These are phyloP conservation scores for Ascoidea rubescens DNA, from an alignment of 805 yeast genomes.

Conservation along the genomic window DNA sequence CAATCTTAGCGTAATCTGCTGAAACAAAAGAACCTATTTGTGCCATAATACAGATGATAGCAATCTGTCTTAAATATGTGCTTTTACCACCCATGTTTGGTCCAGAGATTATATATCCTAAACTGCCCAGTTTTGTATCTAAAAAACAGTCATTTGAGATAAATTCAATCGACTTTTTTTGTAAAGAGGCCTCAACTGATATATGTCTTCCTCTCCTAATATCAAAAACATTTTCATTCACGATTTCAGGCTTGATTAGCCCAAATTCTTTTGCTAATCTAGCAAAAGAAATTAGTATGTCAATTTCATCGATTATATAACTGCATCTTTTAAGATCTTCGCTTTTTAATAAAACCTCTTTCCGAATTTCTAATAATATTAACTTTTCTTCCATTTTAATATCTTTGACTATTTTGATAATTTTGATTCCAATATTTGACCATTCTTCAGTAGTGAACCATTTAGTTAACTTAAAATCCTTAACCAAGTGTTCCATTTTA, in stretches of 20 bases:
- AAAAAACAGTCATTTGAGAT: conserved; percentile 19
- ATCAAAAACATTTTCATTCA: conserved; percentile 29
- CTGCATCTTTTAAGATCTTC: conserved; percentile 36
- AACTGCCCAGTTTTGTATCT: conserved; percentile 6
- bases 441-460: conserved; percentile 36
- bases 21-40: conserved; percentile 71
- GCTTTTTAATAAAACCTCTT: conserved; percentile 28
- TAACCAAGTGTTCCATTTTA: conserved; percentile 15
- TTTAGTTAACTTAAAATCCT: conserved; percentile 15
- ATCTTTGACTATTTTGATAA: conserved; percentile 29
- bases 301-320: conserved; percentile 47
- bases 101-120: conserved; percentile 61
- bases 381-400: conserved; percentile 42
- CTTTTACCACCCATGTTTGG: conserved; percentile 88
- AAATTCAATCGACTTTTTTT: conserved; percentile 25
- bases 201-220: conserved; percentile 66
- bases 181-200: conserved; percentile 70
- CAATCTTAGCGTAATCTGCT: conserved; percentile 45
- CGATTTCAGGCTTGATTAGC: conserved; percentile 52
- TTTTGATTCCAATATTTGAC: conserved; percentile 32
- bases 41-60: conserved; percentile 50
- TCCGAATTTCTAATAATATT: conserved; percentile 35
- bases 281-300: conserved; percentile 63
- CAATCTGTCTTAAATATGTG: conserved; percentile 61
- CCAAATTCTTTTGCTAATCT: conserved; percentile 52